These are phyloP conservation scores for Phytophthora meadii DNA, from an alignment of 352 stramenopile genomes.

Conservation along the genomic window DNA sequence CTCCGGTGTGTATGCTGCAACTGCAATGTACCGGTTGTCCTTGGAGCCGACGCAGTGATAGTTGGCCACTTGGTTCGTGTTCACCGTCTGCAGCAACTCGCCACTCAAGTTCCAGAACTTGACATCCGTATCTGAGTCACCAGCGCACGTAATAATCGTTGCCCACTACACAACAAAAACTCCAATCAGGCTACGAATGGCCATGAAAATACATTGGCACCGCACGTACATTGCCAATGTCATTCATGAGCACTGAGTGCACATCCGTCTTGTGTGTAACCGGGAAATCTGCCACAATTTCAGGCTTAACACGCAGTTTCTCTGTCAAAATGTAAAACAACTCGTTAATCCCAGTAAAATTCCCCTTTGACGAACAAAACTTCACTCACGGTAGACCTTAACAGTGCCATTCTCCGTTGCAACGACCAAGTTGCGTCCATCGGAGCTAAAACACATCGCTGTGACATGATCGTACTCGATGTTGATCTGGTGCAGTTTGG, in stretches of 20 bases:
- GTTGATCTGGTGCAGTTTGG: slow-evolving; percentile 65
- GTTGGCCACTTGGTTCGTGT: slow-evolving; percentile 84
- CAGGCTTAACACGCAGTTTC: slow-evolving; percentile 78
- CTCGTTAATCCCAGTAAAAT: slow-evolving; percentile 7
- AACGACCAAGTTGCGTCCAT: slow-evolving; percentile 74
- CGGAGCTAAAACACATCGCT: slow-evolving; percentile 76
- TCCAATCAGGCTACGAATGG: slow-evolving; percentile 7
- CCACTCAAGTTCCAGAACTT: slow-evolving; percentile 84
- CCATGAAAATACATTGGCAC: neutral
- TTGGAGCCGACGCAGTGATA: slow-evolving; percentile 84
- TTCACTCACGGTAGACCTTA: slow-evolving; percentile 74
- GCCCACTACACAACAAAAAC: slow-evolving; percentile 52
- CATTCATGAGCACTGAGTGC: slow-evolving; percentile 85
- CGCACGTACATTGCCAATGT: slow-evolving; percentile 64
- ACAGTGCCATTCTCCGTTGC: slow-evolving; percentile 73
- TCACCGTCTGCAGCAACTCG: slow-evolving; percentile 73
- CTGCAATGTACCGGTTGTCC: slow-evolving; percentile 83
- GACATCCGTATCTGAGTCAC: slow-evolving; percentile 76
- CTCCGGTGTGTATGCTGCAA: slow-evolving; percentile 83
- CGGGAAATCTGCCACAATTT: slow-evolving; percentile 70
- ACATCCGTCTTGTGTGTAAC: slow-evolving; percentile 78
- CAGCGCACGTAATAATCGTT: slow-evolving; percentile 78
- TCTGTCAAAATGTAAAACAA: slow-evolving; percentile 41
- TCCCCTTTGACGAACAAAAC: neutral
- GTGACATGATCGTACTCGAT: slow-evolving; percentile 86